Percentiles rank a stretch among this genome's conserved stretches.
Evolutionary conservation across 2,329 filamentous ascomycete species (phyloP).

Genomic region (Westerdykella ornata): DNA sequence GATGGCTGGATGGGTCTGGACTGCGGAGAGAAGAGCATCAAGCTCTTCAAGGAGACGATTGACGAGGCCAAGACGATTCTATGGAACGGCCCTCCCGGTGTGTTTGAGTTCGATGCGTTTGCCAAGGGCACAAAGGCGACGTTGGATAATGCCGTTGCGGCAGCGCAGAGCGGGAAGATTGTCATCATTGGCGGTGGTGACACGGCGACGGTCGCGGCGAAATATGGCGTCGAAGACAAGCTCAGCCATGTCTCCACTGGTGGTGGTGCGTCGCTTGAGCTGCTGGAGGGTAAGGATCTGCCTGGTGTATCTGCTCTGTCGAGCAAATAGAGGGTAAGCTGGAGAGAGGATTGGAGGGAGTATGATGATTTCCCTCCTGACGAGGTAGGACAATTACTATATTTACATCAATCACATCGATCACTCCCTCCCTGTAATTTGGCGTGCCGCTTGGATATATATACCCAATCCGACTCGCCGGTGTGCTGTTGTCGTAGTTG

Average conservation of each 20-base stretch:
- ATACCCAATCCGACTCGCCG: too few species aligned
- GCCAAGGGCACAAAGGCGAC: conserved; percentile 87
- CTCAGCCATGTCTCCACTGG: conserved; percentile 97
- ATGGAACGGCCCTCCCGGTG: conserved; percentile 96
- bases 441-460: too few species aligned
- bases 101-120: conserved; percentile 96
- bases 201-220: conserved; percentile 94
- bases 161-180: conserved; percentile 76
- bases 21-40: conserved; percentile 80
- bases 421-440: neutral
- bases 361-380: neutral
- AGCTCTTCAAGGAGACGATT: conserved; percentile 84
- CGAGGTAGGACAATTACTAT: neutral
- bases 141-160: conserved; percentile 79
- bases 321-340: conserved; percentile 50
- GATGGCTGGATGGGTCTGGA: conserved; percentile 98
- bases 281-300: conserved; percentile 96
- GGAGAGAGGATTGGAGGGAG: neutral
- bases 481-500: too few species aligned
- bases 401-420: neutral
- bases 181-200: conserved; percentile 99
- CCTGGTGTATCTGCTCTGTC: conserved; percentile 91
- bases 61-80: conserved; percentile 88
- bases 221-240: conserved; percentile 94
- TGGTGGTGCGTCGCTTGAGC: conserved; percentile 88